Base-by-base conservation (phyloP, 495 filamentous ascomycete species). In the Tricharina praecox region DNA sequence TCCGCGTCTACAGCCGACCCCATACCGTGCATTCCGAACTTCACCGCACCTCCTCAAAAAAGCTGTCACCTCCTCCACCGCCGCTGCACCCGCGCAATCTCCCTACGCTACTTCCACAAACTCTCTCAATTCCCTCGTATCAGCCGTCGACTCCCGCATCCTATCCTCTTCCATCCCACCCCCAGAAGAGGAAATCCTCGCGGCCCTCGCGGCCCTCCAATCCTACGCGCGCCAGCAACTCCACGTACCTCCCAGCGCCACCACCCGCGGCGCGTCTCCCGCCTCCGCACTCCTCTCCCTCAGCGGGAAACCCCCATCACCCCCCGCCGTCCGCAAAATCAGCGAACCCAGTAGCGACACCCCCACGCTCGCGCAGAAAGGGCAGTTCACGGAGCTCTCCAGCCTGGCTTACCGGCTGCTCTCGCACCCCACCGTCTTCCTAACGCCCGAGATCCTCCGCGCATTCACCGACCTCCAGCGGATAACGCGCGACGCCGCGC, bases 381-480 rank as follows among this genome's bases (percentile, higher is more conserved):
- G 46, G 11, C 40, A 64, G 25, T 63, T 67, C 23, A 66, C 72
- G 10, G 52, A 62, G 10, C 58, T 82, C 49, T 72, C 74, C 19
- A 50, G 63, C 9, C 61, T 71, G 9, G 75, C 77, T 44, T 79
- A 81, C 57, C 59, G 67, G 0, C 67, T 94, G 41, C 45, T 95
- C 38, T 70, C 74, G 25, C 75, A 90, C 50, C 79, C 85, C 3
- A 70, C 75, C 23, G 75, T 93, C 30, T 87, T 86, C 28, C 79
- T 76, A 64, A 79, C 81, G 50, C 73, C 81, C 1, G 79, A 82
- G 21, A 71, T 97, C 48, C 68, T 95, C 41, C 95, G 77, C 55
- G 90, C 77, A 21, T 90, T 75, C 1, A 70, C 92, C 5, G 85
- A 84, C 4, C 74, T 80, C 23, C 84, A 93, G 56, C 66, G 73